These are phyloP conservation scores for Globisporangium okanoganense DNA, from an alignment of 352 stramenopile species.

Conservation along the genomic window DNA sequence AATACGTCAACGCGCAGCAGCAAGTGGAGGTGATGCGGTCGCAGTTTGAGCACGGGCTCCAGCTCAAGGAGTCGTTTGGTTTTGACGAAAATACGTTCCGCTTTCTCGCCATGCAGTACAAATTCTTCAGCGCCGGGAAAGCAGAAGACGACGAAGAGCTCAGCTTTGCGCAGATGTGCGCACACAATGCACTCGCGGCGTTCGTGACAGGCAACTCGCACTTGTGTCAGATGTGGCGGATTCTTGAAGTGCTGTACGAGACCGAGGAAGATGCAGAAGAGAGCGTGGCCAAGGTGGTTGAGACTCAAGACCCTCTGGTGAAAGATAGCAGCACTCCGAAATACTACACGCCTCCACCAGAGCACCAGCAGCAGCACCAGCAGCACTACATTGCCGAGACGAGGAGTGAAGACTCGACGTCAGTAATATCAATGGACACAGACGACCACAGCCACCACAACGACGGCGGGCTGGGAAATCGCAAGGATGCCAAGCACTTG, in stretches of 20 bases:
- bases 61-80: slow-evolving; percentile 77
- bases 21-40: slow-evolving; percentile 55
- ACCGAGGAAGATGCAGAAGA: slow-evolving; percentile 24
- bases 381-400: slow-evolving; percentile 15
- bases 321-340: slow-evolving; percentile 1
- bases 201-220: slow-evolving; percentile 72
- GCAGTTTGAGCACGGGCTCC: slow-evolving; percentile 60
- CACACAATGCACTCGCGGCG: slow-evolving; percentile 76
- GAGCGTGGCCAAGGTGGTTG: not conserved
- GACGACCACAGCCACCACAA: slow-evolving; percentile 21
- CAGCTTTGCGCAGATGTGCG: slow-evolving; percentile 73
- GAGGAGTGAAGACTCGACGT: slow-evolving; percentile 17
- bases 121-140: slow-evolving; percentile 29
- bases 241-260: slow-evolving; percentile 74
- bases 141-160: slow-evolving; percentile 16
- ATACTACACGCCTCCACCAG: slow-evolving; percentile 5
- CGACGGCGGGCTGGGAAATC: slow-evolving; percentile 4
- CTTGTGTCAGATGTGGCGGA: slow-evolving; percentile 84
- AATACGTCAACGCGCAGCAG: slow-evolving; percentile 49
- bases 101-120: slow-evolving; percentile 78
- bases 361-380: slow-evolving; percentile 4
- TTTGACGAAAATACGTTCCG: slow-evolving; percentile 86
- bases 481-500: slow-evolving; percentile 14
- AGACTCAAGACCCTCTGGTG: not conserved
- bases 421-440: slow-evolving; percentile 16